phyloP scores from a whole-genome alignment of 768 basidiomycete species.

The Polyporus arcularius region DNA sequence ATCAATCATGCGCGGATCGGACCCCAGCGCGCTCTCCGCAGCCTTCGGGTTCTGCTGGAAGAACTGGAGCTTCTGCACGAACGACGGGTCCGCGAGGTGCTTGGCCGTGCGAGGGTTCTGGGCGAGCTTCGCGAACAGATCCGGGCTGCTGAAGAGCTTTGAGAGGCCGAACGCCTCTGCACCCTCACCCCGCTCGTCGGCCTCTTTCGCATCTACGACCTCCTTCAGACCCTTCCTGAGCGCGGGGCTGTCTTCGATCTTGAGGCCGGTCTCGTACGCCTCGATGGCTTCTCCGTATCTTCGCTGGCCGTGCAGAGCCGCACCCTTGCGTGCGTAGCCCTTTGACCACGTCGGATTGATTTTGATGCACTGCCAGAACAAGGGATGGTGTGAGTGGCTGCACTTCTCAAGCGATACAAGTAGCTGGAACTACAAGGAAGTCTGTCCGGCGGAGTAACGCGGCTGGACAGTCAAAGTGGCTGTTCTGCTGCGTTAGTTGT shows the following conservation, averaged over 20 bases:
- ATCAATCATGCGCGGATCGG: constrained; percentile 90
- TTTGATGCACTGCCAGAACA: constrained; percentile 62
- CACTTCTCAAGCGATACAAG: too few species aligned
- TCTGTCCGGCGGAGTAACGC: too few species aligned
- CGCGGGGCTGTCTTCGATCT: constrained; percentile 79
- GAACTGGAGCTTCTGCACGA: constrained; percentile 74
- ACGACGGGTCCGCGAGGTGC: constrained; percentile 80
- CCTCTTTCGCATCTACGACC: constrained; percentile 75
- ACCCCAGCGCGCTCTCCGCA: constrained; percentile 54
- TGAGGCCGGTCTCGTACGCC: constrained; percentile 80
- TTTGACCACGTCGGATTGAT: constrained; percentile 85
- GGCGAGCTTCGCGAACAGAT: constrained; percentile 80
- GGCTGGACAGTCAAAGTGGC: too few species aligned
- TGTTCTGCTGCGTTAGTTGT: too few species aligned
- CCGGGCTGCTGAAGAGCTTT: constrained; percentile 83
- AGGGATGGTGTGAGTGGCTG: neutral
- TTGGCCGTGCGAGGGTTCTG: constrained; percentile 83
- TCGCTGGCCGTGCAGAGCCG: constrained; percentile 83
- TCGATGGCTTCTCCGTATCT: constrained; percentile 82
- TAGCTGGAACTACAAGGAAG: too few species aligned
- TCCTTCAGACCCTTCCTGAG: constrained; percentile 88
- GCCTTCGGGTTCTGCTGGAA: constrained; percentile 70
- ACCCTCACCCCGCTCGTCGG: constrained; percentile 38
- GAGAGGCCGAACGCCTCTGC: constrained; percentile 64
- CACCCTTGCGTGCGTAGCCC: constrained; percentile 90